Percentiles rank a stretch among this genome's conserved stretches.
Evolutionary conservation across 2,329 filamentous ascomycete species (phyloP).

Genomic region (Westerdykella aurantiaca): DNA sequence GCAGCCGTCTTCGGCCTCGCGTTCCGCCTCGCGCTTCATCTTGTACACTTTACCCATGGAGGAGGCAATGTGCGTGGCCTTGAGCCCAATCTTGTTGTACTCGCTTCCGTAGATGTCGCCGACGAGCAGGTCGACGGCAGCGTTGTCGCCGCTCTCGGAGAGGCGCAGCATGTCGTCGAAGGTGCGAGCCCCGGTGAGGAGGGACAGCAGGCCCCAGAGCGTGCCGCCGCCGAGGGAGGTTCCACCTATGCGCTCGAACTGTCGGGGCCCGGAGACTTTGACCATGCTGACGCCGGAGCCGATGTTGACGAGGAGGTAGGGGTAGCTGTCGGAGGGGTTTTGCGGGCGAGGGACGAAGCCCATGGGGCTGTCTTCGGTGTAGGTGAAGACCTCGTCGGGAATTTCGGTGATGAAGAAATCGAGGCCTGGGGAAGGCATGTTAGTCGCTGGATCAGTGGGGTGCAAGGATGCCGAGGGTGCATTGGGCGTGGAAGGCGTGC

Average conservation of each 20-base stretch:
- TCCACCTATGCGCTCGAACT: conserved; percentile 86
- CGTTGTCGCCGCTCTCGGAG: conserved; percentile 86
- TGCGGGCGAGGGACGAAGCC: conserved; percentile 70
- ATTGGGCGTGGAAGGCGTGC: conserved; percentile 11
- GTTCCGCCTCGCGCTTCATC: conserved; percentile 79
- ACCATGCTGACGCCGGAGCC: conserved; percentile 96
- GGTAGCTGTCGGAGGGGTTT: conserved; percentile 67
- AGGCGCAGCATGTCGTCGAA: conserved; percentile 97
- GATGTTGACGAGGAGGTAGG: conserved; percentile 96
- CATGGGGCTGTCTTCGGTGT: conserved; percentile 79
- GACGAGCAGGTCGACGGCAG: conserved; percentile 90
- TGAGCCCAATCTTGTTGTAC: conserved; percentile 92
- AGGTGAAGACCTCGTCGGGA: conserved; percentile 93
- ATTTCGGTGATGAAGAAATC: conserved; percentile 99
- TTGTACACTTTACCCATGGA: conserved; percentile 97
- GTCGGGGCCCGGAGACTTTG: conserved; percentile 84
- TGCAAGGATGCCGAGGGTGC: not conserved
- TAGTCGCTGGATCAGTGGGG: not conserved
- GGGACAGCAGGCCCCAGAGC: conserved; percentile 86
- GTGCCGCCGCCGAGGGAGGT: conserved; percentile 96
- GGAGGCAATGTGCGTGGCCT: conserved; percentile 90
- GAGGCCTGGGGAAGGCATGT: conserved; percentile 54
- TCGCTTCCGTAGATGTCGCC: conserved; percentile 97
- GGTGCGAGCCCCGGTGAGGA: conserved; percentile 87
- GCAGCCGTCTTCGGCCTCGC: conserved; percentile 64